Conservation (phyloP, 345 rosid genomes). For the Citrus cavaleriei region DNA sequence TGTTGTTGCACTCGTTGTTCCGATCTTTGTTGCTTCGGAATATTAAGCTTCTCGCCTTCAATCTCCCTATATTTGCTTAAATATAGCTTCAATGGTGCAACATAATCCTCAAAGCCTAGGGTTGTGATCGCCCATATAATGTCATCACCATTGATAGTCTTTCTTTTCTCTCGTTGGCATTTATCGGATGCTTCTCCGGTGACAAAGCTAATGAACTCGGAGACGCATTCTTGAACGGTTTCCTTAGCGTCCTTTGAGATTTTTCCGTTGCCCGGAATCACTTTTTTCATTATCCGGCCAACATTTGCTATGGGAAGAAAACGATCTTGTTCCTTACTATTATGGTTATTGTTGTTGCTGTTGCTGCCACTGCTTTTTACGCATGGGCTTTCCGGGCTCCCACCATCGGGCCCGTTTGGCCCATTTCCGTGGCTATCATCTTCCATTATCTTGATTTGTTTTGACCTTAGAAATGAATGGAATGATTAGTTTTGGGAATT, state of each 20-base stretch:
- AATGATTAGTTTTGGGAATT: background rate
- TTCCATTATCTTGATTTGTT: slow-evolving; percentile 41
- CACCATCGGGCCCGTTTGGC: slow-evolving; percentile 19
- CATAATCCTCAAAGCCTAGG: slow-evolving; percentile 68
- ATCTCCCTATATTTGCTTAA: slow-evolving; percentile 55
- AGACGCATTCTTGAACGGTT: slow-evolving; percentile 74
- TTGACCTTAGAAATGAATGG: background rate
- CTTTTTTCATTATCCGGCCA: slow-evolving; percentile 76
- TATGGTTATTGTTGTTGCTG: slow-evolving; percentile 14
- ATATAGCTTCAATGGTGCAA: slow-evolving; percentile 52
- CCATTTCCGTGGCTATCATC: slow-evolving; percentile 46
- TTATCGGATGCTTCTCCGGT: slow-evolving; percentile 73
- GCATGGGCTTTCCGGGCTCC: slow-evolving; percentile 57
- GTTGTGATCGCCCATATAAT: slow-evolving; percentile 73
- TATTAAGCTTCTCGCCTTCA: slow-evolving; percentile 59
- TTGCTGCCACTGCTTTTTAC: slow-evolving; percentile 17
- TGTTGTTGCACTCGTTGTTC: slow-evolving; percentile 28
- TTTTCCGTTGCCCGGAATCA: slow-evolving; percentile 58
- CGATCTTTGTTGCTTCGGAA: slow-evolving; percentile 51
- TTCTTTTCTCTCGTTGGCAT: slow-evolving; percentile 67
- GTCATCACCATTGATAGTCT: slow-evolving; percentile 76
- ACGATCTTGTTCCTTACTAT: slow-evolving; percentile 60
- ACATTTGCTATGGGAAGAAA: slow-evolving; percentile 74
- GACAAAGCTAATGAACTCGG: slow-evolving; percentile 71
- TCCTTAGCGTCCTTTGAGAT: slow-evolving; percentile 74